A percentile compares a stretch with the other conserved stretches of the same genome.
phyloP scores from a whole-genome alignment of 305 asterid species.

The Rubia peregrina region DNA sequence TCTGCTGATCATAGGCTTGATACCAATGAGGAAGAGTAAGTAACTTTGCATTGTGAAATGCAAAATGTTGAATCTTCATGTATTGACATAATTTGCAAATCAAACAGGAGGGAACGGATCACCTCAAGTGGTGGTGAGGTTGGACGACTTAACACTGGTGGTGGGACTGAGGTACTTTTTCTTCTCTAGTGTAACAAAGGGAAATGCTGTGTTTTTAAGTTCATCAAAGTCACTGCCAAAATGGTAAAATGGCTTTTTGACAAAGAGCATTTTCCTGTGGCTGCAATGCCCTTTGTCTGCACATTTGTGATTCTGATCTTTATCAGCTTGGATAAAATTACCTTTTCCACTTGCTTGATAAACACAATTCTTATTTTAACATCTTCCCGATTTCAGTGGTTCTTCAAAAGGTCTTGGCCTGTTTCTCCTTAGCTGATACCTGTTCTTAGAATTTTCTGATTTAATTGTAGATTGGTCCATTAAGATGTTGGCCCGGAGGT shows the following conservation, averaged over 20 bases:
- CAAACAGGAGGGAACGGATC: constrained; percentile 86
- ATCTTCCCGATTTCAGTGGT: not conserved
- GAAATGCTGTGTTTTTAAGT: not conserved
- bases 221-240: not conserved
- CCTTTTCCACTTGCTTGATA: too few relatives aligned
- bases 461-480: constrained; percentile 74
- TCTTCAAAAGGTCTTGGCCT: not conserved
- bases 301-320: not conserved
- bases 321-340: not conserved
- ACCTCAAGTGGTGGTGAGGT: constrained; percentile 97
- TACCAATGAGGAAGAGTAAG: constrained; percentile 93
- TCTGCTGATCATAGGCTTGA: constrained; percentile 99
- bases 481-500: constrained; percentile 99
- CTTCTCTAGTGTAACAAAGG: not conserved
- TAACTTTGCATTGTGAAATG: constrained; percentile 13
- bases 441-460: not conserved
- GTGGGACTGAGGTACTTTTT: constrained; percentile 79
- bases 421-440: not conserved
- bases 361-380: too few relatives aligned
- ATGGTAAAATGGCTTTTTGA: not conserved
- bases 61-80: constrained; percentile 14
- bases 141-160: constrained; percentile 94
- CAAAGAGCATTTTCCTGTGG: not conserved
- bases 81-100: constrained; percentile 22
- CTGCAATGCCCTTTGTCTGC: not conserved